phyloP scores from a whole-genome alignment of 371 early-diverging fungal species.

The Actinomucor elegans region DNA sequence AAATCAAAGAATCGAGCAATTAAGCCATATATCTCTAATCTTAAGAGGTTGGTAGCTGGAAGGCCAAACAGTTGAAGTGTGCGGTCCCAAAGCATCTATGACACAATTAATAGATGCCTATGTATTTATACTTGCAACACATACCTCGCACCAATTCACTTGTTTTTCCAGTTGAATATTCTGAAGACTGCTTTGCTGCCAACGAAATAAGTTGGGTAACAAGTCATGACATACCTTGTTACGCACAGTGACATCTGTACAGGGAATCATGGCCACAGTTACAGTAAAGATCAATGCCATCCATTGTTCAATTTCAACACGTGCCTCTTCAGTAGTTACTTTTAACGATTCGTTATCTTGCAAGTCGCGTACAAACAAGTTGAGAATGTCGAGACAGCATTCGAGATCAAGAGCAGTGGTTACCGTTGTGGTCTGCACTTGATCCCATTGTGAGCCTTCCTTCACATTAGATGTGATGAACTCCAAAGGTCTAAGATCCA shows the following conservation, averaged over 20 bases:
- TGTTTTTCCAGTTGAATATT: constrained; percentile 15
- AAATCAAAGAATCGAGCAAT: constrained; percentile 47
- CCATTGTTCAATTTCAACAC: constrained; percentile 18
- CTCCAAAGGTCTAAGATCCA: constrained; percentile 39
- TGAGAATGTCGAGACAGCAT: constrained; percentile 37
- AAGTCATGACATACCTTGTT: constrained; percentile 37
- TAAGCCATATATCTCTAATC: constrained; percentile 44
- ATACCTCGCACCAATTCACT: constrained; percentile 36
- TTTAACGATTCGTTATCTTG: constrained; percentile 18
- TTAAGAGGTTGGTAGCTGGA: constrained; percentile 48
- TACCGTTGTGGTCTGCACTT: neutral
- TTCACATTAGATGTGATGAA: constrained; percentile 23
- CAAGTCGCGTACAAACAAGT: constrained; percentile 28
- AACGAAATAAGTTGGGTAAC: constrained; percentile 38
- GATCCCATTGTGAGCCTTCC: constrained; percentile 12
- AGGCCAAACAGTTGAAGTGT: constrained; percentile 42
- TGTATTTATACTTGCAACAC: neutral
- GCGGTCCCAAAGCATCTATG: constrained; percentile 48
- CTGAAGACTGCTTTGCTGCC: constrained; percentile 26
- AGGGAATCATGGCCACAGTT: constrained; percentile 42
- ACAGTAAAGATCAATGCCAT: constrained; percentile 39
- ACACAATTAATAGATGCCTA: neutral
- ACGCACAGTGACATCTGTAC: constrained; percentile 37
- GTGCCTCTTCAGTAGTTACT: neutral
- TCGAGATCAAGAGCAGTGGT: constrained; percentile 27